These are phyloP conservation scores for Gloeopeniophorella convolvens DNA, from an alignment of 768 basidiomycete species.

Conservation along the genomic window DNA sequence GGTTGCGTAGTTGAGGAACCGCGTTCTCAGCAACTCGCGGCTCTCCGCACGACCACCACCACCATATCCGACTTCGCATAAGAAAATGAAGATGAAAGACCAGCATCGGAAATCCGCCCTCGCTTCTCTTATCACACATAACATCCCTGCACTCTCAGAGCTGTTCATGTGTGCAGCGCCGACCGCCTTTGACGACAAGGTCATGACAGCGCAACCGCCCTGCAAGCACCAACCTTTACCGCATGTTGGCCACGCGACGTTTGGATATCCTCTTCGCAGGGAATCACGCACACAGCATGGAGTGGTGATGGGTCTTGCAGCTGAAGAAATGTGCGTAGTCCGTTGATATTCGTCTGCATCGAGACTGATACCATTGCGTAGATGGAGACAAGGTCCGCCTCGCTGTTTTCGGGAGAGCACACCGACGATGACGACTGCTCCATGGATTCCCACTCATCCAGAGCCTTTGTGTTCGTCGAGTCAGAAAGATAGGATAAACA, in stretches of 20 bases:
- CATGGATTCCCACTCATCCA: conserved; percentile 83
- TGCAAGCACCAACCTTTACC: conserved; percentile 68
- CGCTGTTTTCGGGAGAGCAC: conserved; percentile 63
- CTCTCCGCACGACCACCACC: conserved; percentile 14
- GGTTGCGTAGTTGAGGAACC: conserved; percentile 8
- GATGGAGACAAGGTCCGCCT: conserved; percentile 67
- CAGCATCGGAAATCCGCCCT: too few species aligned
- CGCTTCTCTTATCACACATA: too few species aligned
- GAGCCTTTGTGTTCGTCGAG: conserved; percentile 78
- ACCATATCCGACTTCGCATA: conserved; percentile 16
- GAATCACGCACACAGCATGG: conserved; percentile 76
- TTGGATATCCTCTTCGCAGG: conserved; percentile 54
- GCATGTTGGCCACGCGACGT: conserved; percentile 75
- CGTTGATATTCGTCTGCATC: not conserved
- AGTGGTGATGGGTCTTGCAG: conserved; percentile 77
- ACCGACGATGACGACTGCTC: conserved; percentile 74
- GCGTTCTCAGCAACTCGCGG: conserved; percentile 7
- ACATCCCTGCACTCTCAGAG: conserved; percentile 62
- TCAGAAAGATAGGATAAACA: conserved; percentile 64
- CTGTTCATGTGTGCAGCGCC: conserved; percentile 57
- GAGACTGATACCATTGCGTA: conserved; percentile 24
- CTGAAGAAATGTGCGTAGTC: conserved; percentile 64
- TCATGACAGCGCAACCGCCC: conserved; percentile 5
- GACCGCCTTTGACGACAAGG: conserved; percentile 2
- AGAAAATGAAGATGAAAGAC: too few species aligned